Evolutionary conservation across 192 early-diverging fungal species (phyloP), one percentile per base, ranked within the genome.

Genomic region (Backusella tarrabulga): DNA sequence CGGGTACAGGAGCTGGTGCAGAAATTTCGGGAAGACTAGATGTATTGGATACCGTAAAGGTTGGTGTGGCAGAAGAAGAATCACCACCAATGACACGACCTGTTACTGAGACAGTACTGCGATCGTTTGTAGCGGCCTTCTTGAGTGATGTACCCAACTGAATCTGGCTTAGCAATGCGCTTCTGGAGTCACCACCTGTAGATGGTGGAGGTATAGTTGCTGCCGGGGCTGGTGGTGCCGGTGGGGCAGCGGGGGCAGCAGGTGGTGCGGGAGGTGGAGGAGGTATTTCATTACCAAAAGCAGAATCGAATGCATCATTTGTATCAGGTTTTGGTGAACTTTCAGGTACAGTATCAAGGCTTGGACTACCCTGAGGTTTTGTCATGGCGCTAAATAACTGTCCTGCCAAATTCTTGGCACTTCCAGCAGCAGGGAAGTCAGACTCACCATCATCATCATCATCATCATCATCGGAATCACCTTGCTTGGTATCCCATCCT

Each of bases 91-190:
- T 52, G 34, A 90, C 84, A 15, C 75, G 78, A 3, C 84, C 84
- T 67, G 81, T 74, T 40, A 83, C 79, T 41, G 75, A 71, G 4
- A 87, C 80, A 6, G 42, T 60, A 19, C 90, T 91, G 41, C 88
- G 89, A 79, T 95, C 93, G 67, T 89, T 89, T 1, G 92, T 93
- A 26, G 84, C 78, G 0, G 91, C 69, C 80, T 90, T 89, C 40
- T 87, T 90, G 17, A 95, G 83, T 50, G 72, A 80, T 40, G 80
- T 83, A 7, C 93, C 93, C 68, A 82, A 67, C 77, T 92, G 91
- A 76, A 95, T 95, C 76, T 95, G 92, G 72, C 85, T 81, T 71
- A 95, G 80, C 19, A 95, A 83, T 4, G 92, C 92, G 68, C 79
- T 80, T 54, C 91, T 79, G 21, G 72, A 81, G 35, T 56, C 68